A percentile compares a stretch with the other conserved stretches of the same genome.
phyloP scores from a whole-genome alignment of 495 filamentous ascomycete genomes.

The Geopyxis carbonaria region DNA sequence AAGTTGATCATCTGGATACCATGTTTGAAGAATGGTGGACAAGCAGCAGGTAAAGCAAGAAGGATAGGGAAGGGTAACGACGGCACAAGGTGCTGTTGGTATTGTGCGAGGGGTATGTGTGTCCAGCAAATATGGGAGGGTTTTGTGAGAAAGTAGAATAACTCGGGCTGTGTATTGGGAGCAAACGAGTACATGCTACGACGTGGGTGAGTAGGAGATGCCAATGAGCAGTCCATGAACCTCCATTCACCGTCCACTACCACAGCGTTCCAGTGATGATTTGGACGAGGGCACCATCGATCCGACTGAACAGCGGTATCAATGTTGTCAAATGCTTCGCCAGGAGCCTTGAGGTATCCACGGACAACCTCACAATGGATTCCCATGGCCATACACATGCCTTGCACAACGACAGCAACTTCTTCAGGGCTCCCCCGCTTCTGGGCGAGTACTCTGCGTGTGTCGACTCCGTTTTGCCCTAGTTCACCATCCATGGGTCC shows the following conservation, averaged over 20 bases:
- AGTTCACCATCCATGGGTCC: conserved; percentile 38
- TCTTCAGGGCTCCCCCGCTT: conserved; percentile 81
- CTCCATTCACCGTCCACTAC: conserved; percentile 90
- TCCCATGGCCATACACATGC: conserved; percentile 88
- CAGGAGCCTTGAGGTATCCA: conserved; percentile 80
- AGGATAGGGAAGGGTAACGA: conserved; percentile 68
- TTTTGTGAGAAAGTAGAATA: conserved; percentile 77
- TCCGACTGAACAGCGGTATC: no score
- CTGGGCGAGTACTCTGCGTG: conserved; percentile 62
- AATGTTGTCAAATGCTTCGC: conserved; percentile 54
- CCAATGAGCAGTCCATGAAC: conserved; percentile 86
- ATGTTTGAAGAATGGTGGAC: conserved; percentile 77
- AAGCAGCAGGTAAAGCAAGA: conserved; percentile 66
- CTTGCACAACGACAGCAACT: conserved; percentile 68
- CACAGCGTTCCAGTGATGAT: conserved; percentile 98
- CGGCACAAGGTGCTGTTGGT: conserved; percentile 86
- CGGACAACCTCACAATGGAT: conserved; percentile 68
- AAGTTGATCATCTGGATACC: conserved; percentile 63
- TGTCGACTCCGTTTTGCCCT: conserved; percentile 54
- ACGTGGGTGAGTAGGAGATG: conserved; percentile 73
- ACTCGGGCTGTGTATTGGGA: conserved; percentile 52
- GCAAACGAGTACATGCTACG: conserved; percentile 58
- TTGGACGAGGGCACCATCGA: conserved; percentile 66
- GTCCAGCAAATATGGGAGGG: conserved; percentile 86
- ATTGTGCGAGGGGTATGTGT: conserved; percentile 67